A percentile compares a stretch with the other conserved stretches of the same genome.
Evolutionary conservation across 192 early-diverging fungal species (phyloP).

Genomic region (Coemansia sp.): DNA sequence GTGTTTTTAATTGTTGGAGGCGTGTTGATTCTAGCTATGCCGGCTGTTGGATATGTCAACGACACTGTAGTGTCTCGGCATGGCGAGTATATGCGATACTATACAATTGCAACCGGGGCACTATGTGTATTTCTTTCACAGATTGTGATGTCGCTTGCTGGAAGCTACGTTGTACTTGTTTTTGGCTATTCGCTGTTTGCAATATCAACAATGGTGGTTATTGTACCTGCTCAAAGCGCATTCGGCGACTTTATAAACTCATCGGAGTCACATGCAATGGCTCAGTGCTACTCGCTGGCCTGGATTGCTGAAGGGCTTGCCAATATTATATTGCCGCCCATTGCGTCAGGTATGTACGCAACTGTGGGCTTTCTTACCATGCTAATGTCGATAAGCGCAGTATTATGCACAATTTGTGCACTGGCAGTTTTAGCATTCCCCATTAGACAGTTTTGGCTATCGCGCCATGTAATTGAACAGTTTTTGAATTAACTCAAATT

Average conservation of each 20-base stretch:
- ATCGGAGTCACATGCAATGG: constrained; percentile 39
- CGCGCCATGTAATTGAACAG: neutral
- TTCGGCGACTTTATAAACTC: constrained; percentile 53
- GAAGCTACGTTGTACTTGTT: constrained; percentile 32
- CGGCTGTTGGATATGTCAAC: constrained; percentile 31
- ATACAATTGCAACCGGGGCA: constrained; percentile 27
- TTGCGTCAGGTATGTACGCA: constrained; percentile 32
- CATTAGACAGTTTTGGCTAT: constrained; percentile 7
- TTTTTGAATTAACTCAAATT: no score
- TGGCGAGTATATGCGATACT: constrained; percentile 51
- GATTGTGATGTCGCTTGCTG: constrained; percentile 23
- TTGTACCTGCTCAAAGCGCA: constrained; percentile 52
- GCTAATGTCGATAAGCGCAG: constrained; percentile 40
- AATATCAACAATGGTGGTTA: constrained; percentile 35
- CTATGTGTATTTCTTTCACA: constrained; percentile 28
- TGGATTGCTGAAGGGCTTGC: constrained; percentile 52
- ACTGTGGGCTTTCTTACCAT: constrained; percentile 26
- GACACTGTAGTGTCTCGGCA: constrained; percentile 23
- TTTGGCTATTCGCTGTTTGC: constrained; percentile 50
- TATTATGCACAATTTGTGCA: constrained; percentile 30
- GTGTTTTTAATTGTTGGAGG: constrained; percentile 48
- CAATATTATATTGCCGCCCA: constrained; percentile 41
- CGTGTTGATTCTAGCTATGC: constrained; percentile 46
- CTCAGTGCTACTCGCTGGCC: constrained; percentile 48
- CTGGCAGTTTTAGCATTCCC: constrained; percentile 34